Evolutionary conservation across 1,284 basidiomycete genomes (phyloP), one percentile per base, ranked within the genome.

Genomic region (Puccinia novopanici): DNA sequence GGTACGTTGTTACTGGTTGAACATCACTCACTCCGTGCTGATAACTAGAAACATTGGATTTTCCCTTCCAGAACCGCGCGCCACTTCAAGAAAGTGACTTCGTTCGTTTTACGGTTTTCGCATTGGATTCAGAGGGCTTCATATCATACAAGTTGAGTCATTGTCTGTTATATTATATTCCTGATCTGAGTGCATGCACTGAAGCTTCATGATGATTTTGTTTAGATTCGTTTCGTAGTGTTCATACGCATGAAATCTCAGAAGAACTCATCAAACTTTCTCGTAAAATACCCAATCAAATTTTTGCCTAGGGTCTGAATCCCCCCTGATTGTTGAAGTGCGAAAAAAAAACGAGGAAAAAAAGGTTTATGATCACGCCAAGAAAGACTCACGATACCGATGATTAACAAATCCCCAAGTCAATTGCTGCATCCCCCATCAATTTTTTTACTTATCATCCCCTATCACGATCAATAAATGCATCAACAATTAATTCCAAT

Each of bases 391-490:
- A 19, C 57, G 15, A 30, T 34, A 30, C 37, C 61, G 42, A 65
- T 65, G 61, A 42, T 65, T n/a, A 65, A 65, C 22, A 65, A 65
- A 65, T 19, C 61, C 4, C 37, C 61, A 10, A 65, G 17, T 42
- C 61, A 65, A 42, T 65, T 65, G 17, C 61, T 17, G 4, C 61
- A n/a, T n/a, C 61, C 19, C 30, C 61, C 19, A n/a, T 65, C 61
- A 65, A 65, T n/a, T 65, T 65, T 37, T 65, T 65, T n/a, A 65
- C 61, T 3, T 37, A 65, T 19, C 61, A 42, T 42, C 6, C 61
- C 30, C 37, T 65, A 3, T 40, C 61, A 17, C 61, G 61, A 42
- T 42, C 61, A 40, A 42, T 65, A 34, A 65, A 65, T n/a, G 61
- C 61, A 42, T 65, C 61, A 30, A 65, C 61, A 2, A 42, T 65